These are phyloP conservation scores for Quercus phellos DNA, from an alignment of 331 rosid genomes.

Conservation along the genomic window DNA sequence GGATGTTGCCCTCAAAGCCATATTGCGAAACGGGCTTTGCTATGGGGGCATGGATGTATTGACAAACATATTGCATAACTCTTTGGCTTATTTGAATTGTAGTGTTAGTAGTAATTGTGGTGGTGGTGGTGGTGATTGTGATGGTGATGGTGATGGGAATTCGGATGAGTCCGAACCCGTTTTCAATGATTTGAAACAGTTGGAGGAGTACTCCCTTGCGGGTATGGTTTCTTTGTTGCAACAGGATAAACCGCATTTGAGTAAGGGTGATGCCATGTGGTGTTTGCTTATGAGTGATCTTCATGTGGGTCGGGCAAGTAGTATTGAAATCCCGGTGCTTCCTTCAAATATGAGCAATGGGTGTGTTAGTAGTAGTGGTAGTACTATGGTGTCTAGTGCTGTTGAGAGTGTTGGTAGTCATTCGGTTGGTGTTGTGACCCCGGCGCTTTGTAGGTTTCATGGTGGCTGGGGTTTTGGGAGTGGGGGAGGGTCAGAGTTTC, in stretches of 20 bases:
- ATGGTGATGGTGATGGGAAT: conserved; percentile 30
- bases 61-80: conserved; percentile 67
- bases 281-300: conserved; percentile 94
- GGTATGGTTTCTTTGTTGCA: conserved; percentile 86
- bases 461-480: conserved; percentile 91
- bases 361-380: conserved; percentile 2
- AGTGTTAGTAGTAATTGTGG: conserved; percentile 1
- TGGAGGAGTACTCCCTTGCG: conserved; percentile 76
- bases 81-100: conserved; percentile 62
- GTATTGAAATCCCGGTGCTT: conserved; percentile 68
- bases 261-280: conserved; percentile 96
- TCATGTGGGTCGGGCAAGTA: conserved; percentile 80
- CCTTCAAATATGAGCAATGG: conserved; percentile 29
- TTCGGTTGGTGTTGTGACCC: conserved; percentile 51
- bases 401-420: conserved; percentile 31
- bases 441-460: conserved; percentile 72
- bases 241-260: conserved; percentile 75
- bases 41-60: conserved; percentile 81
- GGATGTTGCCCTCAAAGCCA: conserved; percentile 59
- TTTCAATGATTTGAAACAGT: conserved; percentile 72
- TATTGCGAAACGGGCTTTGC: conserved; percentile 76
- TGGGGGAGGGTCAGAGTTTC: conserved; percentile 53
- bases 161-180: conserved; percentile 56
- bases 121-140: background rate
- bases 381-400: conserved; percentile 10